A percentile compares a stretch with the other conserved stretches of the same genome.
These are phyloP conservation scores for Schizosaccharomyces cryophilus DNA, from an alignment of 805 yeast species.

Conservation along the genomic window DNA sequence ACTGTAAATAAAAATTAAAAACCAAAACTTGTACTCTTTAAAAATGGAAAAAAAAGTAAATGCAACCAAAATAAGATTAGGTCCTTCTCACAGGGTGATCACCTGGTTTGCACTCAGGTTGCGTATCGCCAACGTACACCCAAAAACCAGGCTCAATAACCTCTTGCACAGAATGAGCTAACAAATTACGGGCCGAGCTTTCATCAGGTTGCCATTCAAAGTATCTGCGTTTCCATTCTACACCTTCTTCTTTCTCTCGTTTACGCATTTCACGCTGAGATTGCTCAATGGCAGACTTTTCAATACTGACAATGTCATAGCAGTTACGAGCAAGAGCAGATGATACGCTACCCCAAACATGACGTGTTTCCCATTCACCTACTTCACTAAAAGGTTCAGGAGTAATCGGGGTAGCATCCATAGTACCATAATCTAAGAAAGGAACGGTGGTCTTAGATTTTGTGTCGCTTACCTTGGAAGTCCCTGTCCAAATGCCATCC, in stretches of 20 bases:
- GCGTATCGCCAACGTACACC: not conserved
- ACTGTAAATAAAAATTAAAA: too few species aligned
- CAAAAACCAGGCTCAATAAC: not conserved
- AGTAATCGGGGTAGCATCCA: slow-evolving; percentile 27
- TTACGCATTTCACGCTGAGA: slow-evolving; percentile 63
- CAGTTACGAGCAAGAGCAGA: slow-evolving; percentile 58
- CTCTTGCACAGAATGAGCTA: not conserved
- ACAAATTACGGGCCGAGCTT: not conserved
- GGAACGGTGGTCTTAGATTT: slow-evolving; percentile 25
- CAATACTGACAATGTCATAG: slow-evolving; percentile 46
- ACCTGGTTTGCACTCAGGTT: not conserved
- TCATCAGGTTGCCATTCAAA: slow-evolving; percentile 21
- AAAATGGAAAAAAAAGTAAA: not conserved
- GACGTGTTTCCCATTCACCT: slow-evolving; percentile 56
- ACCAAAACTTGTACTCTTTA: not conserved
- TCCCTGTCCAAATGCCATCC: slow-evolving; percentile 83
- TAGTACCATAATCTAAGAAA: slow-evolving; percentile 15
- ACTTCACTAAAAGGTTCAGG: slow-evolving; percentile 74
- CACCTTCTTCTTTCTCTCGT: slow-evolving; percentile 39
- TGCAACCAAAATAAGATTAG: not conserved
- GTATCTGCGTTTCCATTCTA: slow-evolving; percentile 62
- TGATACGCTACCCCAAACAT: slow-evolving; percentile 78
- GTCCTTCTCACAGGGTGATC: not conserved
- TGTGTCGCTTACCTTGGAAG: slow-evolving; percentile 44
- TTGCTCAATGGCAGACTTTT: slow-evolving; percentile 60